Conservation (phyloP, 306 rosid genomes). For the Vachellia pachyceras region DNA sequence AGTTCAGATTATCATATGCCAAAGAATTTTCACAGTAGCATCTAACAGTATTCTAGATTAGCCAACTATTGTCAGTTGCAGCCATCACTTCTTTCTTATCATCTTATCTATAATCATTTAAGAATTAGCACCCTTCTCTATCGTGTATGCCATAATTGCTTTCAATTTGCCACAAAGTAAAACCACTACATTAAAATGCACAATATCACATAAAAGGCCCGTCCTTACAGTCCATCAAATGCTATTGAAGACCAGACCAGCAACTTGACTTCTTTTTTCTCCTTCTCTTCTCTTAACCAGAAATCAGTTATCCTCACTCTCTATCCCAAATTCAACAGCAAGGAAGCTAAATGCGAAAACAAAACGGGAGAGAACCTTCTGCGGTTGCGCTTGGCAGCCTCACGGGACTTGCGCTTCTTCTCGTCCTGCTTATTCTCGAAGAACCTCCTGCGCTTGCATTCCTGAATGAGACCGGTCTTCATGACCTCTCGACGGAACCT, state of each 20-base stretch:
- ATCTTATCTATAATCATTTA: background rate
- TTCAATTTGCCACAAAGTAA: constrained; percentile 4
- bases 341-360: background rate
- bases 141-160: background rate
- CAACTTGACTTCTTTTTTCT: background rate
- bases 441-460: constrained; percentile 69
- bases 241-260: too few species aligned
- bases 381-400: constrained; percentile 85
- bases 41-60: background rate
- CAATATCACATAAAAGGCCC: background rate
- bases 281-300: background rate
- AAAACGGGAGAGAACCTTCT: constrained; percentile 48
- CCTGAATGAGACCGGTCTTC: constrained; percentile 84
- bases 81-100: constrained; percentile 8
- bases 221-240: background rate
- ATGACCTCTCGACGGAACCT: constrained; percentile 83
- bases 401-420: constrained; percentile 77
- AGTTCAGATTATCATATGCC: constrained; percentile 6
- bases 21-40: constrained; percentile 10
- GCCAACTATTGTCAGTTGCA: background rate
- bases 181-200: background rate
- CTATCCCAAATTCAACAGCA: background rate
- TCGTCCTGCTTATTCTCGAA: constrained; percentile 75
- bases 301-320: constrained; percentile 1
- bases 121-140: background rate